Percentiles rank a stretch among this genome's conserved stretches.
These are phyloP conservation scores for Pleurotus tuoliensis DNA, from an alignment of 768 basidiomycete genomes.

Conservation along the genomic window DNA sequence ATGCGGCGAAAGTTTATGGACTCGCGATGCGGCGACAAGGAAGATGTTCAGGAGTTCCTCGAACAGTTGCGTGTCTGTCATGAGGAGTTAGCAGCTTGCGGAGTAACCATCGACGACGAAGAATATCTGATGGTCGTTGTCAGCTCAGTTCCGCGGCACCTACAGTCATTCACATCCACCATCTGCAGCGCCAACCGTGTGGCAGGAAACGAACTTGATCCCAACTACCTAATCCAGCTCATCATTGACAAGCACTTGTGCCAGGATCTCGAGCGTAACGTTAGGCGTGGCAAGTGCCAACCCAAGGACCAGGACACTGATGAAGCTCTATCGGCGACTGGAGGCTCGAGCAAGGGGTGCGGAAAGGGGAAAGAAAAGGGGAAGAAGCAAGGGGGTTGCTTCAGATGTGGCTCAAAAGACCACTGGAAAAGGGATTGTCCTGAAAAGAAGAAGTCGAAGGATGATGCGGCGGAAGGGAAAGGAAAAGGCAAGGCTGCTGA, in stretches of 20 bases:
- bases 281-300: too few species aligned
- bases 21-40: background rate
- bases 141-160: background rate
- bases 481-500: slow-evolving; percentile 1
- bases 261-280: background rate
- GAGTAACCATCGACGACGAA: background rate
- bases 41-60: slow-evolving; percentile 11
- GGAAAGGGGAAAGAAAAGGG: background rate
- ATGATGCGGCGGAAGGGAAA: background rate
- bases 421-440: slow-evolving; percentile 17
- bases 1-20: background rate
- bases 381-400: slow-evolving; percentile 13
- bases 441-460: background rate
- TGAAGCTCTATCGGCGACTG: background rate
- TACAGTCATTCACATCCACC: background rate
- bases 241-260: background rate
- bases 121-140: slow-evolving; percentile 10
- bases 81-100: background rate
- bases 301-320: background rate
- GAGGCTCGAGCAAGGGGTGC: background rate
- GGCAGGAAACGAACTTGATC: too few species aligned
- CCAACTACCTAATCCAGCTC: background rate
- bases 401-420: slow-evolving; percentile 23
- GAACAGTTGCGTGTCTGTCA: background rate
- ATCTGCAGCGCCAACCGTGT: too few species aligned